Evolutionary conservation across 164 flowering plant genomes (phyloP), one percentile per base, ranked within the genome.

Genomic region (Dillenia suffruticosa): DNA sequence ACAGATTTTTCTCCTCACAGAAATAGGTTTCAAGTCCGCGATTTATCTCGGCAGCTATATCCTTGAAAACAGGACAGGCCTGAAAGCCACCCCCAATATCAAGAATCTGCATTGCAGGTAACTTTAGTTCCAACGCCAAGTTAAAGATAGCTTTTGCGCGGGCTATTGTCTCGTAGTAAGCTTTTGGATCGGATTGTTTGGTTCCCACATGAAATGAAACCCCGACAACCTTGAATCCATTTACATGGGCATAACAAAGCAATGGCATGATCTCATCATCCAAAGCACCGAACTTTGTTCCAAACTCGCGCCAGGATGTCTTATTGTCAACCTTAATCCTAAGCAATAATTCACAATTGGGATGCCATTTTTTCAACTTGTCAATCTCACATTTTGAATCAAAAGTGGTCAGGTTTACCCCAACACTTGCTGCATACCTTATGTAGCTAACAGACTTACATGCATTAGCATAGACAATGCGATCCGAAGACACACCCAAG

Each of bases 71-170:
- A 22, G 57, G 22, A 40, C 56, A 43, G 8, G 11, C 10, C 58
- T 12, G 12, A 48, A 66, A 59, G 8, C 69, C 63, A 12, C 69
- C 69, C 16, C 69, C 64, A 19, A 66, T 19, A 17, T 66, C 16
- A 10, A 59, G 46, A 5, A 60, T 22, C 24, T 9, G 54, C 48
- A 8, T 32, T 40, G 6, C n/a, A 9, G 3, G 11, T 32, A 2
- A 19, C 40, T 24, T 52, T 53, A 9, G 53, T 12, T 16, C 59
- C 44, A 0, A 44, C 40, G 9, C 40, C 15, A 32, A 4, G 40
- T 32, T 32, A 32, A 32, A 15, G 2, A 17, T 40, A 54, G 1
- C 47, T 58, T 43, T 11, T 51, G 17, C 12, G 10, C 49, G 6
- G 54, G 26, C n/a, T 24, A 32, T 9, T 32, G 9, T 10, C 58